Percentiles rank a stretch among this genome's conserved stretches.
These are phyloP conservation scores for Oryza glumipatula DNA, from an alignment of 176 grass and related monocot genomes.

Conservation along the genomic window DNA sequence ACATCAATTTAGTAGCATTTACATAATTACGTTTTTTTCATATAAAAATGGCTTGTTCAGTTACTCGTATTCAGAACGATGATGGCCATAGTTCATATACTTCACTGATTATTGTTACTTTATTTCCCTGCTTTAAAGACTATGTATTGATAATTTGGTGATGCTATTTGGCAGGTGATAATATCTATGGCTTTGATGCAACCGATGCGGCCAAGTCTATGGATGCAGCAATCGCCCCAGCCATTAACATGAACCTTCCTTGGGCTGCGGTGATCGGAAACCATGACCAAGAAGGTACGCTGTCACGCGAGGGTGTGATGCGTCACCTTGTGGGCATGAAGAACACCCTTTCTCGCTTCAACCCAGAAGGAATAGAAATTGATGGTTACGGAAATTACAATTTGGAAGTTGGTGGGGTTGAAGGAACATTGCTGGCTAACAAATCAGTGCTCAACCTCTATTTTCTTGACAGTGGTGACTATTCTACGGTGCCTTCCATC, in stretches of 20 bases:
- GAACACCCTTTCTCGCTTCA: conserved; percentile 72
- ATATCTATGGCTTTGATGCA: conserved; percentile 71
- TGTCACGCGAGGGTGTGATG: conserved; percentile 87
- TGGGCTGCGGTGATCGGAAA: conserved; percentile 95
- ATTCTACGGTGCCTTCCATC: conserved; percentile 74
- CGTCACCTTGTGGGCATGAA: conserved; percentile 78
- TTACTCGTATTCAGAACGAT: neutral
- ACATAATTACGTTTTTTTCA: neutral
- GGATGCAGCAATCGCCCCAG: conserved; percentile 80
- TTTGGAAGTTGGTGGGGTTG: conserved; percentile 66
- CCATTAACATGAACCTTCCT: conserved; percentile 67
- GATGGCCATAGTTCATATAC: neutral
- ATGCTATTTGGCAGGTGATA: conserved; percentile 70
- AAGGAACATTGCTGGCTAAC: conserved; percentile 61
- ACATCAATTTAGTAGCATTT: neutral
- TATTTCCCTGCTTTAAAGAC: too few species aligned
- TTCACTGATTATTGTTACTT: neutral
- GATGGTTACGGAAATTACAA: conserved; percentile 95
- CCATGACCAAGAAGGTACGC: conserved; percentile 87
- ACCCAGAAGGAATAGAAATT: conserved; percentile 68
- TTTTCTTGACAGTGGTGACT: conserved; percentile 93
- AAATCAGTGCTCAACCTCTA: conserved; percentile 97
- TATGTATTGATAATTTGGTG: neutral
- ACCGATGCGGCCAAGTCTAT: conserved; percentile 77
- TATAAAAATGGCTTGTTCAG: neutral